Evolutionary conservation across 2,329 filamentous ascomycete genomes (phyloP).

Genomic region (Hypoxylon sp.): DNA sequence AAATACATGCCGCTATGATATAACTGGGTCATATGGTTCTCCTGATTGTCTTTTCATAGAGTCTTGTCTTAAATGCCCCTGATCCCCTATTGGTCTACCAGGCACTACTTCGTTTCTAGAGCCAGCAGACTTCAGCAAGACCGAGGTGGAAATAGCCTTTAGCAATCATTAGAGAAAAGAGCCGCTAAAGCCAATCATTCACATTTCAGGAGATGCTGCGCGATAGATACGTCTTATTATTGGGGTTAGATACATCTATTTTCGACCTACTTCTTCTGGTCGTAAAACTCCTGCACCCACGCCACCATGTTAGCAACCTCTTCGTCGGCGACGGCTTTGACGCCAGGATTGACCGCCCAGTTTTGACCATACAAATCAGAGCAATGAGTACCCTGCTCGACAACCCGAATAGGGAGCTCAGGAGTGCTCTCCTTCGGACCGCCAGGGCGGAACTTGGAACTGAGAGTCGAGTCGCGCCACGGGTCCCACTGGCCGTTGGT

Average conservation of each 20-base stretch:
- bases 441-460: constrained; percentile 57
- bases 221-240: constrained; percentile 14
- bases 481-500: constrained; percentile 61
- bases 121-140: too few species aligned
- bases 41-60: too few species aligned
- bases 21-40: too few species aligned
- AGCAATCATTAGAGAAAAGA: not conserved
- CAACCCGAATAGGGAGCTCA: constrained; percentile 54
- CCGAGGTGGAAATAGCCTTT: too few species aligned
- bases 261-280: constrained; percentile 47
- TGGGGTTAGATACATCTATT: constrained; percentile 20
- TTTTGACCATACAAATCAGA: constrained; percentile 62
- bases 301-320: constrained; percentile 66
- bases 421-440: constrained; percentile 56
- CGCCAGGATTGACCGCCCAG: constrained; percentile 65
- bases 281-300: constrained; percentile 69
- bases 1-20: too few species aligned
- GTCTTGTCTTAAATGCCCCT: too few species aligned
- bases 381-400: constrained; percentile 59
- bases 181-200: not conserved
- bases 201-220: not conserved
- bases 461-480: constrained; percentile 59
- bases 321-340: constrained; percentile 65
- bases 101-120: too few species aligned
- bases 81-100: too few species aligned